A percentile compares a stretch with the other conserved stretches of the same genome.
Conservation (phyloP, 495 filamentous ascomycete species). For the Penicillium canescens region DNA sequence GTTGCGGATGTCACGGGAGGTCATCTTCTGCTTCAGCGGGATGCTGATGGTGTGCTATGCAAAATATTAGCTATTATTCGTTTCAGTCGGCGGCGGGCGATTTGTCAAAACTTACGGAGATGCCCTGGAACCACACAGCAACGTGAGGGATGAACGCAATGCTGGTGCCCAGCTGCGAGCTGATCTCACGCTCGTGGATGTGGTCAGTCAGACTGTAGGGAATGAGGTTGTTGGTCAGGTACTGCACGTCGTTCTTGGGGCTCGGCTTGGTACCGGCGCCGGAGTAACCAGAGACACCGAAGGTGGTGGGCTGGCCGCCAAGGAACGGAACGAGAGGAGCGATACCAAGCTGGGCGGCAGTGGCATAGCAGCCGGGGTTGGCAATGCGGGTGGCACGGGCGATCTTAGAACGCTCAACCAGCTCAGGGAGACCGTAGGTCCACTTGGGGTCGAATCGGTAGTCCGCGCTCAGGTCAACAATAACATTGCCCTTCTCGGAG, state of each 20-base stretch:
- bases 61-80: slow-evolving; percentile 16
- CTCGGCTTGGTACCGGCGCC: slow-evolving; percentile 95
- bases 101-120: slow-evolving; percentile 52
- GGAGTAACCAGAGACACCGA: slow-evolving; percentile 94
- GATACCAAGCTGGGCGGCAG: slow-evolving; percentile 91
- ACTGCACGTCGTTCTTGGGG: slow-evolving; percentile 92
- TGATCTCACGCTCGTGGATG: slow-evolving; percentile 94
- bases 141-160: slow-evolving; percentile 95
- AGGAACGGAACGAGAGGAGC: slow-evolving; percentile 79
- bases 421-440: slow-evolving; percentile 95
- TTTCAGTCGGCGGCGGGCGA: background rate
- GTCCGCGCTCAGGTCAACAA: slow-evolving; percentile 93
- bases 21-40: slow-evolving; percentile 80
- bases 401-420: slow-evolving; percentile 75
- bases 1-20: slow-evolving; percentile 87
- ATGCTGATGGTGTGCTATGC: slow-evolving; percentile 80
- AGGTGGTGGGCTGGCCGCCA: slow-evolving; percentile 78
- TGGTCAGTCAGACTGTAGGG: slow-evolving; percentile 93
- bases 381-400: slow-evolving; percentile 82
- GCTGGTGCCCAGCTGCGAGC: slow-evolving; percentile 68
- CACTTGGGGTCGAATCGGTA: slow-evolving; percentile 89
- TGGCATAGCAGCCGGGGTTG: slow-evolving; percentile 97
- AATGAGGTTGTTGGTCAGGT: slow-evolving; percentile 85
- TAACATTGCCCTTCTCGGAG: slow-evolving; percentile 70
- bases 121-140: slow-evolving; percentile 96